Conservation (phyloP, 306 rosid genomes). For the Quercus dentata region DNA sequence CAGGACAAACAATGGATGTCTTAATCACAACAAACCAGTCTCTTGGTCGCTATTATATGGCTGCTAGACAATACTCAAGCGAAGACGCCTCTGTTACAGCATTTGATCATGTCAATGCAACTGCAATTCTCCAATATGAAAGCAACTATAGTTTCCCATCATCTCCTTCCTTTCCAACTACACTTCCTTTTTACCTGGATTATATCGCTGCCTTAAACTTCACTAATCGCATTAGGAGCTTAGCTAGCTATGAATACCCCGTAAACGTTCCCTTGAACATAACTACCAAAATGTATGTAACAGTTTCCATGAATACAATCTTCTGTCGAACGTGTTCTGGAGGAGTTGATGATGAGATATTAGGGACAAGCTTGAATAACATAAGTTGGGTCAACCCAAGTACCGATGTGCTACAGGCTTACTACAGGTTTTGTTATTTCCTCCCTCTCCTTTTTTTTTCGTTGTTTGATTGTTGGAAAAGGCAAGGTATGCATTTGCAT, state of each 20-base stretch:
- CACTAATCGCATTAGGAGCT: constrained; percentile 21
- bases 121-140: constrained; percentile 42
- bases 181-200: constrained; percentile 28
- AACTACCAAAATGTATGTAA: constrained; percentile 20
- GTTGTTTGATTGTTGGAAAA: neutral
- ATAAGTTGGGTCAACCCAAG: constrained; percentile 35
- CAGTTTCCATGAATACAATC: constrained; percentile 31
- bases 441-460: neutral
- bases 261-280: constrained; percentile 32
- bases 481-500: too few relatives aligned
- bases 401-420: constrained; percentile 39
- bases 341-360: constrained; percentile 27
- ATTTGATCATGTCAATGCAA: constrained; percentile 31
- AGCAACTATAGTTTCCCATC: constrained; percentile 4
- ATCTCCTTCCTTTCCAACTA: constrained; percentile 14
- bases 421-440: constrained; percentile 27
- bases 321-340: constrained; percentile 38
- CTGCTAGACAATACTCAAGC: constrained; percentile 34
- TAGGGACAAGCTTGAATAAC: constrained; percentile 45
- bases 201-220: constrained; percentile 22
- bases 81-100: neutral
- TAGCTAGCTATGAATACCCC: constrained; percentile 25
- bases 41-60: constrained; percentile 39
- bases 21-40: constrained; percentile 38
- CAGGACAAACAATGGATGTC: constrained; percentile 50